Evolutionary conservation across 148 eudicot species (phyloP), one percentile per base, ranked within the genome.

Genomic region (Tetragonia tetragonoides): DNA sequence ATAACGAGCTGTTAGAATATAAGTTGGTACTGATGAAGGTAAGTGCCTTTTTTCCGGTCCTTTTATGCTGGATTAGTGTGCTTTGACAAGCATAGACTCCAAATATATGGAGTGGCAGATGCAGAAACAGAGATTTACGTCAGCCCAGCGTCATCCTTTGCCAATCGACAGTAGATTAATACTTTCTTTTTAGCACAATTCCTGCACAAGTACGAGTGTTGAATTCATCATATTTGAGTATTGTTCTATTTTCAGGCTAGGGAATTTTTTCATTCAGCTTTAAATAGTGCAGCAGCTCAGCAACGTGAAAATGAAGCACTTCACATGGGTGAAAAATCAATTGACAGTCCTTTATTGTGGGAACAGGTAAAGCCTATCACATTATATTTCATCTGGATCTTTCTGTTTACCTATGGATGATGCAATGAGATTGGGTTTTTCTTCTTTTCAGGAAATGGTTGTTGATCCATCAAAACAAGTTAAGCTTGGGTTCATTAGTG

Each of bases 1-100:
- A 90, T 76, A 87, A 86, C 78, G 97, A 93, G 83, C 91, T 93
- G 66, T 46, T 89, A 73, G 97, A 93, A 77, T 93, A 88, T 84
- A 90, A 93, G 88, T 85, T 90, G 74, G 91, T 90, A 59, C 80
- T 93, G 74, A 81, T 88, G 78, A 93, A 90, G 90, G 97, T 93
- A 81, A 42, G 71, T 78, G 12, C 5, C 21, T 12, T 14, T 39
- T 34, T 56, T 24, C 2, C 39, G 38, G 57, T 76, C 38, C n/a
- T 66, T 7, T 63, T 8, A 28, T 23, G 34, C 44, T 20, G n/a
- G 16, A 18, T 41, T 79, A 5, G 44, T 76, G 60, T 51, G 69
- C 41, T 72, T 44, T 51, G 53, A 69, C 11, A 44, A 66, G 24
- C 61, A 2, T 57, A 79, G 24, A 47, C 40, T 56, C 54, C 66